A percentile compares a stretch with the other conserved stretches of the same genome.
These are phyloP conservation scores for Liriodendron chinense DNA, from an alignment of 164 flowering plant species.

Conservation along the genomic window DNA sequence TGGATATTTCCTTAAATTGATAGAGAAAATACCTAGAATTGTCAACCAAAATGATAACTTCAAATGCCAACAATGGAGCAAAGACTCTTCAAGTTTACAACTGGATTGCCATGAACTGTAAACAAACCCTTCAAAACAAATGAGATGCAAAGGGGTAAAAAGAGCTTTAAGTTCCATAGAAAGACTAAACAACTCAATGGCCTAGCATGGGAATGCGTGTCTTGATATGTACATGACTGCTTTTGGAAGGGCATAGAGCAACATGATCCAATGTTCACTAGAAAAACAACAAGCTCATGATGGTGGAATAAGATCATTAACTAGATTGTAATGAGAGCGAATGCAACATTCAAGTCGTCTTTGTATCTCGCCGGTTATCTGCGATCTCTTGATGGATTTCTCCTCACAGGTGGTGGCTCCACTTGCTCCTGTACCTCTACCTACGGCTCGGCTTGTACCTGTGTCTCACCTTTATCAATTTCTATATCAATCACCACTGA, in stretches of 20 bases:
- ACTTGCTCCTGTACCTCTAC: too few species aligned
- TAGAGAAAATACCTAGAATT: conserved; percentile 63
- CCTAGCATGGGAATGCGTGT: background rate
- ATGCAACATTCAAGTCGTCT: too few species aligned
- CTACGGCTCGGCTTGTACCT: too few species aligned
- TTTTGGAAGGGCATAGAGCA: background rate
- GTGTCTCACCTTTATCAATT: too few species aligned
- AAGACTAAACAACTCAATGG: background rate
- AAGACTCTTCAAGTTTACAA: conserved; percentile 85
- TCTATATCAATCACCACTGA: too few species aligned
- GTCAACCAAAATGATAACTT: conserved; percentile 69
- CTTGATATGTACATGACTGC: background rate
- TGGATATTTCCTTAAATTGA: background rate
- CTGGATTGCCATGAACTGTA: conserved; percentile 38
- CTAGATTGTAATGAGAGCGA: too few species aligned
- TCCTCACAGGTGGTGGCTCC: too few species aligned
- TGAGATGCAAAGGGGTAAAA: conserved; percentile 1
- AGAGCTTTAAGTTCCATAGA: background rate
- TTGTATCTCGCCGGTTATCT: too few species aligned
- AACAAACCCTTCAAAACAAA: conserved; percentile 7
- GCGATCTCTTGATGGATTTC: too few species aligned
- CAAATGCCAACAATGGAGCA: conserved; percentile 77
- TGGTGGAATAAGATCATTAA: too few species aligned
- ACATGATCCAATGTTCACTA: background rate
- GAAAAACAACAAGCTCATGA: background rate